Evolutionary conservation across 306 rosid genomes (phyloP).

Genomic region (Cucurbita maxima): DNA sequence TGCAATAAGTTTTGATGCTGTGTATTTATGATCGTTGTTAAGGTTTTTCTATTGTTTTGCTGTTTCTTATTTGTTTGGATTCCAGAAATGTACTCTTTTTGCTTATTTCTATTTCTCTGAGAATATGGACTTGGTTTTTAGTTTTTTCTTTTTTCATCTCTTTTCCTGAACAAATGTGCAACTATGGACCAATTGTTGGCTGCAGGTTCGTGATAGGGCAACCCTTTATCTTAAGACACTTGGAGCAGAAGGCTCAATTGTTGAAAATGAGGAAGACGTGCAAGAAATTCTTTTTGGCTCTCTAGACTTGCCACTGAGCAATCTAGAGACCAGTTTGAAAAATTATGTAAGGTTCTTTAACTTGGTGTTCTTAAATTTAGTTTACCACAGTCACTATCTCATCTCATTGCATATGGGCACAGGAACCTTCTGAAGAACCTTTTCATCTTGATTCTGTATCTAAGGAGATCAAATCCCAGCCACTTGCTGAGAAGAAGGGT

Average conservation of each 20-base stretch:
- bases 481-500: constrained; percentile 84
- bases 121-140: not conserved
- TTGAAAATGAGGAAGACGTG: constrained; percentile 53
- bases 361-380: constrained; percentile 8
- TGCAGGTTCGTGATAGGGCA: constrained; percentile 97
- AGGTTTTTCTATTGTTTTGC: not conserved
- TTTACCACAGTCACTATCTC: constrained; percentile 11
- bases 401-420: constrained; percentile 19
- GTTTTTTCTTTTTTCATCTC: not conserved
- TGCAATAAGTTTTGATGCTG: not conserved
- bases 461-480: constrained; percentile 72
- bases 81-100: not conserved
- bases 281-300: constrained; percentile 72
- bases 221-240: constrained; percentile 80
- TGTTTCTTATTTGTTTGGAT: not conserved
- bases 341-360: constrained; percentile 41
- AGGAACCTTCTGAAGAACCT: constrained; percentile 85
- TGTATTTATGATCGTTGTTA: not conserved
- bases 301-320: constrained; percentile 70
- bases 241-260: constrained; percentile 66
- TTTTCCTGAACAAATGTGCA: not conserved
- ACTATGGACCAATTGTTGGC: not conserved
- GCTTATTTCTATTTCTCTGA: not conserved
- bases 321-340: constrained; percentile 83
- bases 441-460: constrained; percentile 74